A percentile compares a stretch with the other conserved stretches of the same genome.
These are phyloP conservation scores for Aspergillus ellipticus DNA, from an alignment of 495 filamentous ascomycete species.

Conservation along the genomic window DNA sequence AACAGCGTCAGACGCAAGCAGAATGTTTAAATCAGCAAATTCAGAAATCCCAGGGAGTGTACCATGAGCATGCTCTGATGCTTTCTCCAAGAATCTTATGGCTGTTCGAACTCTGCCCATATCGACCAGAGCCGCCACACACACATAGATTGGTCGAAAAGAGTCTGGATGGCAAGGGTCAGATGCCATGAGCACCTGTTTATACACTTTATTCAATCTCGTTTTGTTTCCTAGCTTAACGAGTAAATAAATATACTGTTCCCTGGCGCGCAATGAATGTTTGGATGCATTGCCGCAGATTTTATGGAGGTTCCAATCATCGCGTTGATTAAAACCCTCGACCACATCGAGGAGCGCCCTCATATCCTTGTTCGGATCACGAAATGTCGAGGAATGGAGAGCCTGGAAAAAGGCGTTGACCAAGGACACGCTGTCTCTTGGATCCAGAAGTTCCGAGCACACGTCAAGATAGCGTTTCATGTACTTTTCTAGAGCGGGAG, in stretches of 20 bases:
- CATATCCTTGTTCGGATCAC: slow-evolving; percentile 21
- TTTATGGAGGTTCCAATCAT: slow-evolving; percentile 18
- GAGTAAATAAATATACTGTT: slow-evolving; percentile 24
- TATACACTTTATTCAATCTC: slow-evolving; percentile 8
- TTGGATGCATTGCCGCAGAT: slow-evolving; percentile 12
- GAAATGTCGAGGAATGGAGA: slow-evolving; percentile 22
- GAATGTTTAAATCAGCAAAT: slow-evolving; percentile 11
- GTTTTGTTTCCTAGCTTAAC: slow-evolving; percentile 15
- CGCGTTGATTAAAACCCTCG: slow-evolving; percentile 21
- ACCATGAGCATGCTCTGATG: slow-evolving; percentile 23
- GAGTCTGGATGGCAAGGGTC: no score
- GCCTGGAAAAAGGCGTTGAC: slow-evolving; percentile 19
- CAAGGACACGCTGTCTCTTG: slow-evolving; percentile 10
- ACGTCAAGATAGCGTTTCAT: slow-evolving; percentile 14
- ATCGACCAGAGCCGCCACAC: slow-evolving; percentile 20
- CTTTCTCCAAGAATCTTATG: slow-evolving; percentile 18
- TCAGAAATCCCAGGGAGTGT: slow-evolving; percentile 25
- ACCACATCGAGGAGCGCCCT: slow-evolving; percentile 21
- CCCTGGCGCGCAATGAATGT: neutral
- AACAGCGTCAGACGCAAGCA: slow-evolving; percentile 20
- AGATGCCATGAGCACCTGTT: no score
- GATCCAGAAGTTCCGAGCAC: slow-evolving; percentile 2
- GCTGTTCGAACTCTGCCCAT: slow-evolving; percentile 17
- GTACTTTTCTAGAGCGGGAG: slow-evolving; percentile 23
- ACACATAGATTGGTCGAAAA: slow-evolving; percentile 22